Evolutionary conservation across 2,329 filamentous ascomycete species (phyloP), one percentile per base, ranked within the genome.

Genomic region (Colletotrichum incanum): DNA sequence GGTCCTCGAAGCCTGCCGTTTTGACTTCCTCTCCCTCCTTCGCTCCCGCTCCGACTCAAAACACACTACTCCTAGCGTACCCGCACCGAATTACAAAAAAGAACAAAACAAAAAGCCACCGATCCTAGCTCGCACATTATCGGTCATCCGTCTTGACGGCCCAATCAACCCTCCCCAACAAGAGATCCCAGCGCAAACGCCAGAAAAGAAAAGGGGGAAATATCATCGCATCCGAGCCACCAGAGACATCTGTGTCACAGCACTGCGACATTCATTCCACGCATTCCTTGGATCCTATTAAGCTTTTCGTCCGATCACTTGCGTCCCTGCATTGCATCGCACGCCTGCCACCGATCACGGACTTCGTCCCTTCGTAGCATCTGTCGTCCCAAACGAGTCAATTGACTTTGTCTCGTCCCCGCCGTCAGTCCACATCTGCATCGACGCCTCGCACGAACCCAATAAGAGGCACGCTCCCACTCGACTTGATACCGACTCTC

Each of bases 211-310:
- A 71, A 69, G 43, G 58, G 59, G 65, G 56, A 16, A 62, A 45
- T 34, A 37, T 23, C 12, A 34, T 28, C 26, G 45, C 28, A 54
- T 64, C 54, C 52, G 47, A 64, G 67, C 52, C 58, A n/a, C 26
- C 55, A 71, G 55, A 67, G 67, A 67, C 67, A 71, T 71, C 45
- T 55, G 67, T 71, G 67, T 61, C 67, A 71, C 39, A n/a, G 11
- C 34, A 20, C 66, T 67, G 67, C 63, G 55, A 71, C 67, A 66
- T 39, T 49, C 64, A 26, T 71, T 67, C 64, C 31, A 43, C 56
- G 6, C 63, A 58, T 56, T 56, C 65, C 59, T 41, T 47, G 28
- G n/a, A 14, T n/a, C 18, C 59, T 45, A 37, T 69, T 69, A 72
- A 72, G 69, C 54, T 72, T 69, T 66, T 65, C 65, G 59, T 72